Percentiles rank a stretch among this genome's conserved stretches.
Conservation (phyloP, 2,329 filamentous ascomycete species). For the Curvularia sp. region DNA sequence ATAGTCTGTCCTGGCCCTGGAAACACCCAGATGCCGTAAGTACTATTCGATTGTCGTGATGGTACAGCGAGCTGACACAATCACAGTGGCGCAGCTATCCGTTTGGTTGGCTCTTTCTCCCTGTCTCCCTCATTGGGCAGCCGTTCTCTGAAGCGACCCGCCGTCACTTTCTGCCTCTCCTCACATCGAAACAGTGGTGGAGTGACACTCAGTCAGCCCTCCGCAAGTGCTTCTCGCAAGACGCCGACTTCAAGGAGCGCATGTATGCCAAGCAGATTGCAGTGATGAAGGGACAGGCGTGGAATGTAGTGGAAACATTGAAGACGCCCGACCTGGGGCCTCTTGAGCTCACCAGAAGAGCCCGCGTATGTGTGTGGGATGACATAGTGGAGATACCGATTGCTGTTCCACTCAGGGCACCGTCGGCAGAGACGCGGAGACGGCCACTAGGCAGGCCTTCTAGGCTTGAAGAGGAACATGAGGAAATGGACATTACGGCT, state of each 20-base stretch:
- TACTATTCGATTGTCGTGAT: conserved; percentile 16
- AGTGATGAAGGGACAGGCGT: conserved; percentile 98
- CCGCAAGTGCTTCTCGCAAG: conserved; percentile 85
- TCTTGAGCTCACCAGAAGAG: conserved; percentile 86
- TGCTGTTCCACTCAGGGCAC: conserved; percentile 84
- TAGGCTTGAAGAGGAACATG: conserved; percentile 62
- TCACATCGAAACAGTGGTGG: conserved; percentile 98
- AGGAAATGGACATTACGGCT: conserved; percentile 89
- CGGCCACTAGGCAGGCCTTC: conserved; percentile 55
- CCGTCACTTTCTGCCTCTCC: conserved; percentile 91
- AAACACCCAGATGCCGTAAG: conserved; percentile 90
- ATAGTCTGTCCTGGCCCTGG: conserved; percentile 98
- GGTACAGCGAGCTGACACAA: conserved; percentile 21
- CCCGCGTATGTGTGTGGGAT: conserved; percentile 96
- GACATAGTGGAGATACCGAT: conserved; percentile 96
- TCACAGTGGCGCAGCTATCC: conserved; percentile 81
- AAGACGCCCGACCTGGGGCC: conserved; percentile 93
- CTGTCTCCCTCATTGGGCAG: conserved; percentile 92
- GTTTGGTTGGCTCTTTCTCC: conserved; percentile 97
- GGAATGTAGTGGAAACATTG: conserved; percentile 98
- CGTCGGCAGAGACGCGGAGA: conserved; percentile 83
- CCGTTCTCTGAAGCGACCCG: conserved; percentile 94
- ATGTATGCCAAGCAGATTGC: conserved; percentile 99
- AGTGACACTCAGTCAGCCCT: conserved; percentile 88
- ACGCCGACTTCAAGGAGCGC: conserved; percentile 95